Evolutionary conservation across 768 basidiomycete genomes (phyloP).

Genomic region (Collybia nuda): DNA sequence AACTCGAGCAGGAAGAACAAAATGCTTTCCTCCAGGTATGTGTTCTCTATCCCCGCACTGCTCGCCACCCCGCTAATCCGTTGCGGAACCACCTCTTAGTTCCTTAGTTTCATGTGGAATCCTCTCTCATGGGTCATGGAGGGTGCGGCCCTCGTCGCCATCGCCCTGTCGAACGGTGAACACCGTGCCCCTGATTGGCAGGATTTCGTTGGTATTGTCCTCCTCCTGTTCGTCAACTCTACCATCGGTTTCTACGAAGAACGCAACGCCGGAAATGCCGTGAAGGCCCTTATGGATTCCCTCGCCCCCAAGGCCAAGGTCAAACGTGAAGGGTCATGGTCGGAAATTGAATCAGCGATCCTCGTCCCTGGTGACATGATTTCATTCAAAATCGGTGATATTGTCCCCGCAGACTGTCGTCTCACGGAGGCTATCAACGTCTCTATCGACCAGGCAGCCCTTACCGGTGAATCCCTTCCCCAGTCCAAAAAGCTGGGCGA

Average conservation of each 20-base stretch:
- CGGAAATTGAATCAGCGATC: slow-evolving; percentile 85
- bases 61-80: slow-evolving; percentile 4
- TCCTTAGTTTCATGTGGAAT: slow-evolving; percentile 99
- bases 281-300: slow-evolving; percentile 99
- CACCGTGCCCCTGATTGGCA: slow-evolving; percentile 89
- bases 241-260: slow-evolving; percentile 99
- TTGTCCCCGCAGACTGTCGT: slow-evolving; percentile 97
- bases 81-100: slow-evolving; percentile 37
- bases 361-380: slow-evolving; percentile 97
- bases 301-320: slow-evolving; percentile 97
- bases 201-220: slow-evolving; percentile 95
- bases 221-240: slow-evolving; percentile 92
- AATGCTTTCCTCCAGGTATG: slow-evolving; percentile 85
- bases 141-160: slow-evolving; percentile 91
- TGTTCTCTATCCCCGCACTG: slow-evolving; percentile 4
- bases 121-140: slow-evolving; percentile 99
- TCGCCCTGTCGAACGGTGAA: slow-evolving; percentile 93
- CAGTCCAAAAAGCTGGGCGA: slow-evolving; percentile 90
- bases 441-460: slow-evolving; percentile 96
- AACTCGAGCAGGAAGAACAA: slow-evolving; percentile 87
- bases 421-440: slow-evolving; percentile 96
- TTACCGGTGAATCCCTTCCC: slow-evolving; percentile 96
- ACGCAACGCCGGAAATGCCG: slow-evolving; percentile 95
- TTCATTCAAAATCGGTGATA: slow-evolving; percentile 98
- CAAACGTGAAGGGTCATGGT: slow-evolving; percentile 82